Base-by-base conservation (phyloP, 2,329 filamentous ascomycete species). In the Fusarium sp. region DNA sequence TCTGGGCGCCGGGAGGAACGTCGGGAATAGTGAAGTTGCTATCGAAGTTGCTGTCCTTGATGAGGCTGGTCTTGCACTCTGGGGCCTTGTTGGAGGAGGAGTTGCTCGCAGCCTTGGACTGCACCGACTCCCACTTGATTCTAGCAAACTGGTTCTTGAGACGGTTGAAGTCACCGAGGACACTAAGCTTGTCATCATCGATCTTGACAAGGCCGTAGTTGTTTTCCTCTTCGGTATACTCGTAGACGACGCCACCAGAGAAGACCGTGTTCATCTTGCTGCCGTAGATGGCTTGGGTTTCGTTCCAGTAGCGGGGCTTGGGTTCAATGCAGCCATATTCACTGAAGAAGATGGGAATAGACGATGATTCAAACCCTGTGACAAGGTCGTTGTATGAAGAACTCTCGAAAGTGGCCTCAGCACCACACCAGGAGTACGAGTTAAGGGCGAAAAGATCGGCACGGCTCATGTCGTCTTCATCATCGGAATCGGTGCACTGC, bases 361-460 rank as follows among this genome's bases (percentile, higher is more conserved):
- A 87, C 41, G 86, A 87, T 69, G 84, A 84, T 72, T 84, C 80
- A 83, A 95, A 93, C 77, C 89, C 87, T 4, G 82, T 77, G 49
- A 91, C 88, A 37, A 93, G 83, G 19, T 83, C 81, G 70, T 90
- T 81, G 77, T 90, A 93, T 37, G 87, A 86, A 4, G 89, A 88
- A 53, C 84, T 86, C 59, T 86, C 78, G 79, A 88, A 92, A 49
- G 85, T 88, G 56, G 89, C 89, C 14, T 88, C 81, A 28, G 76
- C 74, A 55, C 86, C 87, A 74, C 91, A 92, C 85, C 91, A 93
- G 77, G 90, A 92, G 79, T 90, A 91, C 5, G 81, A 82, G 81
- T 94, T 94, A 59, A 95, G 84, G 39, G 92, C 92, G 75, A 94
- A 94, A 74, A 94, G 83, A 75, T 95, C 92, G 58, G 86, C 88